These are phyloP conservation scores for Candida sonorensis DNA, from an alignment of 805 yeast species.

Conservation along the genomic window DNA sequence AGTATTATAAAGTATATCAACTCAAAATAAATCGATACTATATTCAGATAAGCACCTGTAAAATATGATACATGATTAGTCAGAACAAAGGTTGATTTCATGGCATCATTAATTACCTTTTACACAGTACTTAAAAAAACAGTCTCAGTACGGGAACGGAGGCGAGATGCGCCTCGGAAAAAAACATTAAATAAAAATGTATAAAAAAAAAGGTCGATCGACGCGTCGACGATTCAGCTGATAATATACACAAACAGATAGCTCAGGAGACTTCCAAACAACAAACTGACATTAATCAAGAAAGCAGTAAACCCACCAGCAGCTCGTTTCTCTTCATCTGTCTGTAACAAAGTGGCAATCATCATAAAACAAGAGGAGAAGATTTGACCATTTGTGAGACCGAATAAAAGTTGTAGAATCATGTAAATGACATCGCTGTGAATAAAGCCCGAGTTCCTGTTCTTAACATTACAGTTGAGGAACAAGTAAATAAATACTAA, in stretches of 20 bases:
- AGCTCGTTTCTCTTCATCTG: constrained; percentile 68
- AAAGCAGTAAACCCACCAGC: constrained; percentile 92
- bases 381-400: constrained; percentile 82
- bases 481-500: constrained; percentile 63
- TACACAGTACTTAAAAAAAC: no score
- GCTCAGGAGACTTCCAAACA: constrained; percentile 72
- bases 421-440: constrained; percentile 69
- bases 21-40: no score
- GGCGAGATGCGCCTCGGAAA: no score
- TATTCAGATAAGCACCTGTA: no score
- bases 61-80: no score
- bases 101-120: no score
- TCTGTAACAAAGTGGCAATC: constrained; percentile 21
- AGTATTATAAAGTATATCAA: no score
- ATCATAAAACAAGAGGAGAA: constrained; percentile 61
- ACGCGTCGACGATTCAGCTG: not conserved
- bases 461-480: constrained; percentile 55
- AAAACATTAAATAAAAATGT: no score
- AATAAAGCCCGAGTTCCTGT: constrained; percentile 29
- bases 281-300: constrained; percentile 69
- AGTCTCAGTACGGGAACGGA: no score
- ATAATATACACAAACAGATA: constrained; percentile 47
- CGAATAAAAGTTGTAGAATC: constrained; percentile 67
- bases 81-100: no score
- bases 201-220: not conserved